phyloP scores from a whole-genome alignment of 169 alveolate genomes.

The Perkinsus chesapeaki region DNA sequence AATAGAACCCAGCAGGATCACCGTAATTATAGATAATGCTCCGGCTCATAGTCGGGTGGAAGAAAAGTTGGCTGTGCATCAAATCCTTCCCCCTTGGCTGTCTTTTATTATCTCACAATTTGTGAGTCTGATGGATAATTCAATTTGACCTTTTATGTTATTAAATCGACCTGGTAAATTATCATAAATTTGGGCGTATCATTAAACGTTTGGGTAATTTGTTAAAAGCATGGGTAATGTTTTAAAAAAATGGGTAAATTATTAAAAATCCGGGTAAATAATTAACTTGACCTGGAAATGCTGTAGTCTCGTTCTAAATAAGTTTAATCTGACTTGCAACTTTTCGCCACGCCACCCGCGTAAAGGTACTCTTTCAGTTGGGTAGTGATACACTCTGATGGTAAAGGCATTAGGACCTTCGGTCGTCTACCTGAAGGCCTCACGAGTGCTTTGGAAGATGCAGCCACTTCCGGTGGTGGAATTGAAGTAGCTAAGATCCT shows the following conservation, averaged over 20 bases:
- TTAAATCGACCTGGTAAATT: neutral
- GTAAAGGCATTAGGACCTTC: neutral
- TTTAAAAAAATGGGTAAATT: neutral
- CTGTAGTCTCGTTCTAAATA: too few species aligned
- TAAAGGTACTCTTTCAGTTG: too few species aligned
- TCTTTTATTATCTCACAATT: too few species aligned
- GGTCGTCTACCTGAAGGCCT: neutral
- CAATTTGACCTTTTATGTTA: neutral
- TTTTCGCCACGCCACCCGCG: too few species aligned
- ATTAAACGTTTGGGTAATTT: neutral
- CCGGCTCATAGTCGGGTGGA: too few species aligned
- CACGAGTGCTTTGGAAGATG: neutral
- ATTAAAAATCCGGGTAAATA: neutral
- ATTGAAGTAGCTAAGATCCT: neutral
- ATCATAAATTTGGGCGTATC: neutral
- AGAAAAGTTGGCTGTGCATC: too few species aligned
- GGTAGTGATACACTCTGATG: neutral
- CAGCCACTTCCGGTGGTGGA: neutral
- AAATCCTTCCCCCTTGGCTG: too few species aligned
- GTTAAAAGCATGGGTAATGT: neutral
- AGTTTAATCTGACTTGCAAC: too few species aligned
- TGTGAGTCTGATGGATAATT: too few species aligned
- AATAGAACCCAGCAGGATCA: too few species aligned
- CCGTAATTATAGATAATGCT: too few species aligned
- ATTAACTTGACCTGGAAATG: too few species aligned